phyloP scores from a whole-genome alignment of 2,329 filamentous ascomycete genomes.

The Monosporascus sp. region DNA sequence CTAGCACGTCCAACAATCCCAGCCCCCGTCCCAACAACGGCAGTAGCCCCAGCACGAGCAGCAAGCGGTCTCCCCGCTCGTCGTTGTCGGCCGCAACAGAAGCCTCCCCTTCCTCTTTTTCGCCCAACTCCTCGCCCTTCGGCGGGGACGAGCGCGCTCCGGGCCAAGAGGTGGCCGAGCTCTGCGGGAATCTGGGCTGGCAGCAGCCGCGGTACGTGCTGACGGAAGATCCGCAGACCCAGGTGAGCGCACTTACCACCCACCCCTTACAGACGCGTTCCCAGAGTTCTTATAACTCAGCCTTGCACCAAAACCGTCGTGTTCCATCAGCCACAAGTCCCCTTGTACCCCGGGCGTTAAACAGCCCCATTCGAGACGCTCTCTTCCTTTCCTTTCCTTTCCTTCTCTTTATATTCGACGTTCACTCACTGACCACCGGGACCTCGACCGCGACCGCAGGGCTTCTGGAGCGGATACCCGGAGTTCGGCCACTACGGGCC shows the following conservation, averaged over 20 bases:
- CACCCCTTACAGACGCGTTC: not conserved
- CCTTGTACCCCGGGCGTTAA: too few relatives aligned
- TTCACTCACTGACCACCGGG: not conserved
- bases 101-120: too few relatives aligned
- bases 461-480: conserved; percentile 32
- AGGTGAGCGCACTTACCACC: not conserved
- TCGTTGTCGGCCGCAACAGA: too few relatives aligned
- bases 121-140: conserved; percentile 11
- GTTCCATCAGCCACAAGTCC: not conserved
- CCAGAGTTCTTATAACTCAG: not conserved
- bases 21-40: not conserved
- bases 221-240: conserved; percentile 8
- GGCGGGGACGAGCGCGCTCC: conserved; percentile 14
- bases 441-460: not conserved
- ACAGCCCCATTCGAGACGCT: too few relatives aligned
- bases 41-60: not conserved
- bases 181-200: conserved; percentile 30
- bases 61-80: not conserved
- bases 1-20: not conserved
- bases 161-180: conserved; percentile 19
- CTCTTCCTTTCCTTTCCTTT: not conserved
- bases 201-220: conserved; percentile 30
- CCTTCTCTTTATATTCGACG: not conserved
- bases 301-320: not conserved
- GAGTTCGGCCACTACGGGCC: conserved; percentile 22